A percentile compares a stretch with the other conserved stretches of the same genome.
phyloP scores from a whole-genome alignment of 768 basidiomycete genomes.

The Rhodotorula graminis region DNA sequence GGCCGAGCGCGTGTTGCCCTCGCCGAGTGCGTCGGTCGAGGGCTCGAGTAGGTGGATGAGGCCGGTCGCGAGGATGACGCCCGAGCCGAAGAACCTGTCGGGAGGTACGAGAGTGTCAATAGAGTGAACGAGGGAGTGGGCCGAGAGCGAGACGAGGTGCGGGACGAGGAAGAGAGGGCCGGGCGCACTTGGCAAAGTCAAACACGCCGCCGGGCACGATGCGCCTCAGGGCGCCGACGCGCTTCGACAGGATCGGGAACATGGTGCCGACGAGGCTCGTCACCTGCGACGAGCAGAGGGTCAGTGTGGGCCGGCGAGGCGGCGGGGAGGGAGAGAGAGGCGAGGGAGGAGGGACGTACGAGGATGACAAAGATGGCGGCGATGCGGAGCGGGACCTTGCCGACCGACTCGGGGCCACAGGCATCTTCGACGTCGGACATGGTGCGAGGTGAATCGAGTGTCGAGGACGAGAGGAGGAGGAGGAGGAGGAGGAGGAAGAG shows the following conservation, averaged over 20 bases:
- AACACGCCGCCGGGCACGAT: slow-evolving; percentile 39
- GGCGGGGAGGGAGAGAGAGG: background rate
- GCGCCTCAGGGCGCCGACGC: slow-evolving; percentile 27
- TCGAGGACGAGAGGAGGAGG: no score
- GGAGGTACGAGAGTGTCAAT: no score
- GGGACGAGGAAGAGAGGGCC: no score
- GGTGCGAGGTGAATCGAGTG: no score
- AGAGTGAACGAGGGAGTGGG: background rate
- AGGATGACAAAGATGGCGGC: slow-evolving; percentile 34
- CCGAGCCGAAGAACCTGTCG: slow-evolving; percentile 26
- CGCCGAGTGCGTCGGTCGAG: slow-evolving; percentile 33
- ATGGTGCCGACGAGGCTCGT: slow-evolving; percentile 41
- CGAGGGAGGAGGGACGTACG: background rate
- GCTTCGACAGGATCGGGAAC: slow-evolving; percentile 42
- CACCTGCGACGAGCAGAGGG: slow-evolving; percentile 11
- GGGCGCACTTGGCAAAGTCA: slow-evolving; percentile 42
- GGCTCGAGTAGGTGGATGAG: slow-evolving; percentile 42
- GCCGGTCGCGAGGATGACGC: slow-evolving; percentile 33
- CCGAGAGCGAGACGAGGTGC: no score
- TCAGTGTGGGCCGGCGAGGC: background rate
- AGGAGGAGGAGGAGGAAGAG: no score
- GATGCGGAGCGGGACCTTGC: slow-evolving; percentile 23
- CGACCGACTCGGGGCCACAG: slow-evolving; percentile 26
- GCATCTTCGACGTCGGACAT: slow-evolving; percentile 11
- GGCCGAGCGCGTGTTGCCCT: slow-evolving; percentile 6